Base-by-base conservation (phyloP, 306 rosid genomes). In the Lagenaria siceraria region DNA sequence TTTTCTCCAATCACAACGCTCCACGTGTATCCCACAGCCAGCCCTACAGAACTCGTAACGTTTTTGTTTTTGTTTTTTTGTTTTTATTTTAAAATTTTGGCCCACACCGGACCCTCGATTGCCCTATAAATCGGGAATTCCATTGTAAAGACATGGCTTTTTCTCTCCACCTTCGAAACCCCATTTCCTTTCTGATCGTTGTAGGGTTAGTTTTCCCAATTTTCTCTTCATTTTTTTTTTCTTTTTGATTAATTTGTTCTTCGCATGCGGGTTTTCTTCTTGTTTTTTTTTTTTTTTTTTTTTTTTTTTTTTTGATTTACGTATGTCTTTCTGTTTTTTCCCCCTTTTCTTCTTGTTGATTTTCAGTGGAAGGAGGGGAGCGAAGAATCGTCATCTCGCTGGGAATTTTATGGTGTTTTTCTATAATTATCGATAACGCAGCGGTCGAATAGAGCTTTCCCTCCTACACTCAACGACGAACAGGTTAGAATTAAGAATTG, bases 341-440 rank as follows among this genome's bases (percentile, higher is more conserved):
- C 29, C 31, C 10, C 3, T 66, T 22, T 42, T 38, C 19, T 65
- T 66, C 33, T 13, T 42, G 54, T 70, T 29, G 77, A 43, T 72
- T 72, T 72, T 72, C 61, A 72, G 77, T 72, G 77, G n/a, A 43
- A 24, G 55, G 40, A 8, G 43, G 77, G 33, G 76, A 71, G 76
- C 58, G 61, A 51, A 73, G 77, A 49, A 52, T 73, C 73, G 18
- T 65, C 38, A 15, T 48, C 53, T 48, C 24, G 38, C 59, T 48
- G 56, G 61, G 46, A 51, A 73, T 51, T 73, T 73, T 73, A 51
- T 51, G 77, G 19, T 69, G 55, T 49, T 72, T 43, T 43, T 64
- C 48, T 43, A 27, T 71, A 18, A 10, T 18, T 27, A 17, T 51
- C 27, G 40, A 48, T 48, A 2, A 73, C 43, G 22, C 43, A 17